Conservation (phyloP, 176 grass and related monocot species). For the Paspalum vaginatum region DNA sequence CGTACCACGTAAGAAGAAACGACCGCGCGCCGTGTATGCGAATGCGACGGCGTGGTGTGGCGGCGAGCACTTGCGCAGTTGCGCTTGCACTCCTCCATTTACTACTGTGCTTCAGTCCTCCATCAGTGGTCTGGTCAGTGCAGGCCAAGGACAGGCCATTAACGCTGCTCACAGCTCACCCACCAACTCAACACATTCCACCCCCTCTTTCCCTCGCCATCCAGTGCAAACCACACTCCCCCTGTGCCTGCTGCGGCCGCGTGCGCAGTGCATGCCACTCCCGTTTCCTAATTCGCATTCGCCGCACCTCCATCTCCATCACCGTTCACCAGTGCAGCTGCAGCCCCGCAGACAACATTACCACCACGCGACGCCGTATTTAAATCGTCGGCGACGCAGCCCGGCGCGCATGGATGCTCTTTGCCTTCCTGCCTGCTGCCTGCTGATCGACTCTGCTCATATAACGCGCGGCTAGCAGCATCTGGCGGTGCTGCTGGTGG, state of each 20-base stretch:
- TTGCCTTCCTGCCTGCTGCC: too few relatives aligned
- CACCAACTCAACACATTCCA: constrained; percentile 17
- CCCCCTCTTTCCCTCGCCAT: too few relatives aligned
- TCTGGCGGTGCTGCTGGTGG: too few relatives aligned
- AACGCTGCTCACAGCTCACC: constrained; percentile 42
- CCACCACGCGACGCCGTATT: constrained; percentile 5
- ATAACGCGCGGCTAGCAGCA: constrained; percentile 28
- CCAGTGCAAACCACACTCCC: too few relatives aligned
- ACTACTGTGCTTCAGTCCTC: constrained; percentile 6
- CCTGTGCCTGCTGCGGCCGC: too few relatives aligned
- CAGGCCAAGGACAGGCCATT: constrained; percentile 34
- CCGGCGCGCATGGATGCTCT: constrained; percentile 46
- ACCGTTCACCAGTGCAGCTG: background rate
- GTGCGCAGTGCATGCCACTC: background rate
- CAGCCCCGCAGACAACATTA: background rate
- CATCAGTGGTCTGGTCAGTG: background rate
- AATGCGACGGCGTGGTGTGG: background rate
- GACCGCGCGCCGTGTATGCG: too few relatives aligned
- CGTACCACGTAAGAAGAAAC: background rate
- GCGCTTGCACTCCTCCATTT: constrained; percentile 4
- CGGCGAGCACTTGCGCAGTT: too few relatives aligned
- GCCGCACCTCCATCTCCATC: background rate
- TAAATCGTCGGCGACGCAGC: constrained; percentile 35
- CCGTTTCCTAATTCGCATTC: constrained; percentile 10
- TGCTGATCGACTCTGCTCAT: constrained; percentile 32